Conservation (phyloP, 257 asterid species). For the Solanum virginianum region DNA sequence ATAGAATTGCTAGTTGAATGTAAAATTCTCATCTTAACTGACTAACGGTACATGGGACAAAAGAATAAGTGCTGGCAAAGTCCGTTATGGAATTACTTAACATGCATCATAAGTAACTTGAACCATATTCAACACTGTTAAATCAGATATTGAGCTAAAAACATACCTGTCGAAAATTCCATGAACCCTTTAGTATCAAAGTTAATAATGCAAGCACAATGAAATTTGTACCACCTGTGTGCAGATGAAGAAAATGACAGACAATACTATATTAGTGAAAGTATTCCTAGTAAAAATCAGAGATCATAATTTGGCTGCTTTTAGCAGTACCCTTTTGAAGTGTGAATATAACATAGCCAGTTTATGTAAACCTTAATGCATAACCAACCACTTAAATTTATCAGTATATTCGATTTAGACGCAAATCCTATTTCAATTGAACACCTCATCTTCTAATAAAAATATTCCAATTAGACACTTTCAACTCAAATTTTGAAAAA, state of each 20-base stretch:
- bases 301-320: background rate
- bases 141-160: background rate
- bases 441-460: no score
- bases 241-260: background rate
- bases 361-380: background rate
- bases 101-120: background rate
- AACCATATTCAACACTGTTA: background rate
- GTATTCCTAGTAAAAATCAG: background rate
- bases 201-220: conserved; percentile 71
- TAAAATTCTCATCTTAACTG: background rate
- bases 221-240: conserved; percentile 83
- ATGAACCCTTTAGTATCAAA: conserved; percentile 74
- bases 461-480: background rate
- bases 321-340: background rate
- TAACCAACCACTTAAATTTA: background rate
- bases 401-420: background rate
- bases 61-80: background rate
- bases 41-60: background rate
- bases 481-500: background rate
- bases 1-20: background rate
- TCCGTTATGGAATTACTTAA: background rate
- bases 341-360: background rate
- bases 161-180: conserved; percentile 83
- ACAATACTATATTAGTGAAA: background rate
- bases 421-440: background rate